A percentile compares a stretch with the other conserved stretches of the same genome.
Evolutionary conservation across 352 stramenopile species (phyloP).

Genomic region (Pythium aristosporum): DNA sequence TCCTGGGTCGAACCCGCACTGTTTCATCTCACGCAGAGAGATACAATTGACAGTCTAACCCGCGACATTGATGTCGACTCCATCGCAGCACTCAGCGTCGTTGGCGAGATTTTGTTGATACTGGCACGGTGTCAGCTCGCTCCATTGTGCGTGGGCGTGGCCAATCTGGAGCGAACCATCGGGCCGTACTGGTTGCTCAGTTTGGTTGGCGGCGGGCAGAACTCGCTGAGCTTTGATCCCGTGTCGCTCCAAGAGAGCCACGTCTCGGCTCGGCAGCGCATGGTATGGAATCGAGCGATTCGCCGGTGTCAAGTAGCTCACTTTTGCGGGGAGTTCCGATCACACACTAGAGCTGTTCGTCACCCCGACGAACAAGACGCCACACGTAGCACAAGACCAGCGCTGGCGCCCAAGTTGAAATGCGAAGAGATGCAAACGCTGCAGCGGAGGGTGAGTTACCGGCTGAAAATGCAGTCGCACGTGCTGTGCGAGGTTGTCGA

Average conservation of each 20-base stretch:
- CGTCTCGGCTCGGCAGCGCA: slow-evolving; percentile 24
- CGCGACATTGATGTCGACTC: slow-evolving; percentile 35
- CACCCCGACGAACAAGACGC: slow-evolving; percentile 1
- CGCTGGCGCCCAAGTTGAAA: not conserved
- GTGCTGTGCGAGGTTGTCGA: slow-evolving; percentile 69
- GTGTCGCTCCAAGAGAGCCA: not conserved
- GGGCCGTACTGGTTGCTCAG: slow-evolving; percentile 49
- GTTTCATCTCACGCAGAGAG: slow-evolving; percentile 46
- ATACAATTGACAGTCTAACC: slow-evolving; percentile 47
- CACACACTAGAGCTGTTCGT: not conserved
- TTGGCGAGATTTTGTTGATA: slow-evolving; percentile 58
- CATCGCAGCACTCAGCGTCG: slow-evolving; percentile 38
- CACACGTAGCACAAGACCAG: not conserved
- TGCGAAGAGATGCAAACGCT: slow-evolving; percentile 19
- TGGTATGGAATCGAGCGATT: slow-evolving; percentile 70
- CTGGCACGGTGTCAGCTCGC: slow-evolving; percentile 35
- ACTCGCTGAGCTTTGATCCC: slow-evolving; percentile 1
- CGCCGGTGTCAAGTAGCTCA: slow-evolving; percentile 47
- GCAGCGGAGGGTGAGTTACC: slow-evolving; percentile 28
- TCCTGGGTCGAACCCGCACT: slow-evolving; percentile 36
- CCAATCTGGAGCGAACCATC: slow-evolving; percentile 36
- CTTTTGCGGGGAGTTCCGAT: slow-evolving; percentile 30
- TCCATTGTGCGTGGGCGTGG: slow-evolving; percentile 25
- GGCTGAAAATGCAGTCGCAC: slow-evolving; percentile 37
- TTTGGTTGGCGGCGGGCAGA: slow-evolving; percentile 3